Evolutionary conservation across 2,329 filamentous ascomycete species (phyloP).

Genomic region (Hypoxylon sp.): DNA sequence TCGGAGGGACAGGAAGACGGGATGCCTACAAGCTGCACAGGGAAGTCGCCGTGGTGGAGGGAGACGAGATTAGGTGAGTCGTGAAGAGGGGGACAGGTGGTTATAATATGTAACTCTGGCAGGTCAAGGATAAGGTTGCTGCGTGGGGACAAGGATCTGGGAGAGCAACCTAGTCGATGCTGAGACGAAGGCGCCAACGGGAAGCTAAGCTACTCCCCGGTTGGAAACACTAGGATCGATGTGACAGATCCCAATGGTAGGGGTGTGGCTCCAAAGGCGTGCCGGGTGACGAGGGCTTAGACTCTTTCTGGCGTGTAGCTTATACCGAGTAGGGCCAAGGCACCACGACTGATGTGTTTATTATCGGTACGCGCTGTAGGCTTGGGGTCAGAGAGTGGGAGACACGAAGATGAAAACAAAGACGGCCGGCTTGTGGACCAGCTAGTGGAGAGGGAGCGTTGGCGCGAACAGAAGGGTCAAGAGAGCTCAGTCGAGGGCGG

Average conservation of each 20-base stretch:
- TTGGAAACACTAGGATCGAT: slow-evolving; percentile 51
- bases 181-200: slow-evolving; percentile 55
- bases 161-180: slow-evolving; percentile 45
- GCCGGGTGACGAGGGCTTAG: slow-evolving; percentile 31
- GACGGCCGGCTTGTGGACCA: slow-evolving; percentile 29
- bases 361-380: slow-evolving; percentile 43
- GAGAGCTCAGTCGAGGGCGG: slow-evolving; percentile 44
- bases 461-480: slow-evolving; percentile 48
- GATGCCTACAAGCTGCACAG: slow-evolving; percentile 57
- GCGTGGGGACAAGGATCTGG: slow-evolving; percentile 50
- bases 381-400: slow-evolving; percentile 27
- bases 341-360: slow-evolving; percentile 30
- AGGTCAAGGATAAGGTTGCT: slow-evolving; percentile 44
- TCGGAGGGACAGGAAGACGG: slow-evolving; percentile 52
- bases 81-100: slow-evolving; percentile 49
- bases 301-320: slow-evolving; percentile 30
- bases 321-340: slow-evolving; percentile 34
- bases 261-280: slow-evolving; percentile 46
- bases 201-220: slow-evolving; percentile 49
- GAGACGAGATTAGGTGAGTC: slow-evolving; percentile 57
- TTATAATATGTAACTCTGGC: slow-evolving; percentile 55
- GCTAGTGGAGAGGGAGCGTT: slow-evolving; percentile 48
- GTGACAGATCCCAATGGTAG: slow-evolving; percentile 53
- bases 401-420: slow-evolving; percentile 39
- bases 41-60: slow-evolving; percentile 56